Evolutionary conservation across 441 rosid genomes (phyloP).

Genomic region (Adansonia rubrostipa): DNA sequence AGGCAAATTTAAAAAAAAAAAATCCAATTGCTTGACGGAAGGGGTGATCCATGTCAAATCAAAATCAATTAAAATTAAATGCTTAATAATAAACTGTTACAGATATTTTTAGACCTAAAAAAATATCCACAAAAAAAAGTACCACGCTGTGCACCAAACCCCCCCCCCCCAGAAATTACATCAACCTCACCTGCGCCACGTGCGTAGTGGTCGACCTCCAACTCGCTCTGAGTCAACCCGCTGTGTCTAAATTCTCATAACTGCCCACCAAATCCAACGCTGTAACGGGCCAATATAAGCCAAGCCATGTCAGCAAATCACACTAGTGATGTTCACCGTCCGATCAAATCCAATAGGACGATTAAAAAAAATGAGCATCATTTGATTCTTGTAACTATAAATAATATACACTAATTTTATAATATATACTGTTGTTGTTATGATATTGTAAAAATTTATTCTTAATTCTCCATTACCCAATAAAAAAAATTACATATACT

Average conservation of each 20-base stretch:
- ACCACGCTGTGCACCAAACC: no score
- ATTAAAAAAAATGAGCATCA: not conserved
- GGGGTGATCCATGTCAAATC: no score
- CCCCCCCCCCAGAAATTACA: not conserved
- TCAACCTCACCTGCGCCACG: not conserved
- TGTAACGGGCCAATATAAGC: not conserved
- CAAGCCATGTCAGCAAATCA: not conserved
- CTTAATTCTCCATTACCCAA: no score
- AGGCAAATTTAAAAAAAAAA: not conserved
- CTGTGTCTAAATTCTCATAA: not conserved
- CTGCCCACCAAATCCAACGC: not conserved
- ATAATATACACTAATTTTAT: not conserved
- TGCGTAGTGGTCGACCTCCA: not conserved
- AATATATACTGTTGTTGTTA: no score
- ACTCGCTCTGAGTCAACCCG: not conserved
- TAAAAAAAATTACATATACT: no score
- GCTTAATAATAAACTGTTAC: not conserved
- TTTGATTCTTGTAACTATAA: no score
- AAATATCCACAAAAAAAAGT: not conserved
- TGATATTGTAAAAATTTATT: no score
- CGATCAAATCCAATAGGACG: not conserved
- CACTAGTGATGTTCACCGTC: not conserved
- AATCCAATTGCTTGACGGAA: no score
- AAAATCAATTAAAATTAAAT: no score
- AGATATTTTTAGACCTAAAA: not conserved